phyloP scores from a whole-genome alignment of 345 rosid genomes.

The Xanthoceras sorbifolium region DNA sequence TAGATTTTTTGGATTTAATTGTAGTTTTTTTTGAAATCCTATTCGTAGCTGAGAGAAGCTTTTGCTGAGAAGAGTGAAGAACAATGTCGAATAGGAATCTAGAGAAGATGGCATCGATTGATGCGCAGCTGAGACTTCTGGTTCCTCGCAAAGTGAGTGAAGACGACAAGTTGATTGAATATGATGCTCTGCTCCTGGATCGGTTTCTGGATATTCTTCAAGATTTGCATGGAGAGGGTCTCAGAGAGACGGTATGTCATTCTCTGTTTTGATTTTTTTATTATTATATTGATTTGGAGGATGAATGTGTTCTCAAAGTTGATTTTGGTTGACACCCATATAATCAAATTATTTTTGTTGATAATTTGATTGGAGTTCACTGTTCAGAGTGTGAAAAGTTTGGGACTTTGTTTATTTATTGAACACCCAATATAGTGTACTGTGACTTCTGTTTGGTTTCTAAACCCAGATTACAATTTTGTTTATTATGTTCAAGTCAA shows the following conservation, averaged over 20 bases:
- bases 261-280: background rate
- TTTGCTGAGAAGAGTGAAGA: slow-evolving; percentile 6
- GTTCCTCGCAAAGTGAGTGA: slow-evolving; percentile 87
- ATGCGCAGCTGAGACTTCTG: slow-evolving; percentile 84
- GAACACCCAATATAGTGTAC: background rate
- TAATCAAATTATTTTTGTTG: background rate
- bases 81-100: slow-evolving; percentile 56
- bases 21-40: background rate
- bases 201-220: slow-evolving; percentile 95
- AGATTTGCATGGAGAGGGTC: slow-evolving; percentile 94
- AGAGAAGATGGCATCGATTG: slow-evolving; percentile 94
- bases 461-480: background rate
- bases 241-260: slow-evolving; percentile 74
- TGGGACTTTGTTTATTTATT: background rate
- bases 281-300: background rate
- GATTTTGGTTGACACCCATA: background rate
- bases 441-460: background rate
- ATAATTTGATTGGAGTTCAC: background rate
- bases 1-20: background rate
- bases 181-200: slow-evolving; percentile 93
- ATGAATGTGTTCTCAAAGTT: background rate
- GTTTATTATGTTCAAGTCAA: background rate
- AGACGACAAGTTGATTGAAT: slow-evolving; percentile 94
- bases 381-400: background rate
- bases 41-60: background rate